These are phyloP conservation scores for Claviceps pusilla DNA, from an alignment of 2,329 filamentous ascomycete genomes.

Conservation along the genomic window DNA sequence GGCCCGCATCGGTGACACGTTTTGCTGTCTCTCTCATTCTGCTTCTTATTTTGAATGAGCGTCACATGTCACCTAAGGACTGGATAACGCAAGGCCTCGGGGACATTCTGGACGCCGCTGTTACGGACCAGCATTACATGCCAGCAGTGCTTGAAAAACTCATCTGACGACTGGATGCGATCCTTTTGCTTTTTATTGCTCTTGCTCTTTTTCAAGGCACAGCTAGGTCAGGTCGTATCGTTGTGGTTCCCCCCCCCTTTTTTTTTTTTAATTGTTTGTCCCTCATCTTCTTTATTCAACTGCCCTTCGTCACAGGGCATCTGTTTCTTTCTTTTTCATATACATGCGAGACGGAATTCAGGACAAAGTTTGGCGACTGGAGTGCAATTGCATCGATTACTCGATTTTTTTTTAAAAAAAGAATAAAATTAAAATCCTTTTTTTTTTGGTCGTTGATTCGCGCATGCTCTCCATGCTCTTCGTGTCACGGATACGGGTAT, in stretches of 20 bases:
- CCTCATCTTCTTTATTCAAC: background rate
- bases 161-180: background rate
- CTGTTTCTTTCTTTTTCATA: conserved; percentile 1
- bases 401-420: background rate
- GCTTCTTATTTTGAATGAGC: background rate
- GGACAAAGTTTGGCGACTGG: conserved; percentile 35
- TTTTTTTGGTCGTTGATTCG: background rate
- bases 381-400: conserved; percentile 30
- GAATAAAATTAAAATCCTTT: background rate
- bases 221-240: background rate
- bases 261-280: background rate
- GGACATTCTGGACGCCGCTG: background rate
- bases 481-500: no score
- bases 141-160: background rate
- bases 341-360: conserved; percentile 17
- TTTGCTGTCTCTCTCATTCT: background rate
- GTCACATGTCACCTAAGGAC: background rate
- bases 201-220: background rate
- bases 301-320: background rate
- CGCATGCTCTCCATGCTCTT: no score
- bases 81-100: background rate
- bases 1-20: background rate
- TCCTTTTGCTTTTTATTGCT: conserved; percentile 1
- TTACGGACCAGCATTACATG: background rate
- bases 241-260: background rate